These are phyloP conservation scores for Suhomyces coccinellae DNA, from an alignment of 1,139 yeast genomes.

Conservation along the genomic window DNA sequence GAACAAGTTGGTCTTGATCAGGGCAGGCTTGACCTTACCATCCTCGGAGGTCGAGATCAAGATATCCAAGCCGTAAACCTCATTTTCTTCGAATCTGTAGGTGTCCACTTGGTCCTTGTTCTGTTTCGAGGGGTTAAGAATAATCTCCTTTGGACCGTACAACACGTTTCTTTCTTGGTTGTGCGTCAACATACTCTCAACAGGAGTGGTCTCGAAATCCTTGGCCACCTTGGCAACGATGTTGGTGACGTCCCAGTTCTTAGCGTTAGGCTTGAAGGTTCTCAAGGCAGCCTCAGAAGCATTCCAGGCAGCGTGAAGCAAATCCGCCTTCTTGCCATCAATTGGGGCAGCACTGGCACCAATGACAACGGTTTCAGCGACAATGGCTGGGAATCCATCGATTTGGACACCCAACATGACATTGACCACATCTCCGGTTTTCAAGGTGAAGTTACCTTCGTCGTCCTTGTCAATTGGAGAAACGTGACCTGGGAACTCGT, in stretches of 20 bases:
- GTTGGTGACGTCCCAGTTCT: conserved; percentile 77
- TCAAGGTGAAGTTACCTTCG: conserved; percentile 56
- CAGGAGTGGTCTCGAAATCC: conserved; percentile 59
- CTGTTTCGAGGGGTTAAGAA: conserved; percentile 70
- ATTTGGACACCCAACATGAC: conserved; percentile 76
- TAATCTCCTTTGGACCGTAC: conserved; percentile 77
- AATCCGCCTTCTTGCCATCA: conserved; percentile 65
- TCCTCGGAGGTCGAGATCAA: conserved; percentile 65
- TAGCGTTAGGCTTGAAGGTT: conserved; percentile 65
- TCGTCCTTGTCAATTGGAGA: conserved; percentile 61
- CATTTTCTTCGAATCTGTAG: conserved; percentile 69
- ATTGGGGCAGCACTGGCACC: conserved; percentile 40
- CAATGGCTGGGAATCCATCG: conserved; percentile 73
- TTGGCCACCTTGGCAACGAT: conserved; percentile 65
- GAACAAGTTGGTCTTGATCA: conserved; percentile 68
- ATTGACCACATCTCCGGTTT: conserved; percentile 72
- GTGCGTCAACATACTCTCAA: conserved; percentile 79
- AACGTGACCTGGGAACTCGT: conserved; percentile 70
- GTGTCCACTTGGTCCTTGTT: conserved; percentile 67
- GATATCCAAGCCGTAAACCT: conserved; percentile 76
- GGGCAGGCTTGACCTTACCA: conserved; percentile 66
- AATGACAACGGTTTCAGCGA: conserved; percentile 69
- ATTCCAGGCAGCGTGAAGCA: conserved; percentile 70
- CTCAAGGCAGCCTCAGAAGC: conserved; percentile 81
- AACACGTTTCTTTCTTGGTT: conserved; percentile 68